These are phyloP conservation scores for Saccharomycopsis javanensis DNA, from an alignment of 805 yeast genomes.

Conservation along the genomic window DNA sequence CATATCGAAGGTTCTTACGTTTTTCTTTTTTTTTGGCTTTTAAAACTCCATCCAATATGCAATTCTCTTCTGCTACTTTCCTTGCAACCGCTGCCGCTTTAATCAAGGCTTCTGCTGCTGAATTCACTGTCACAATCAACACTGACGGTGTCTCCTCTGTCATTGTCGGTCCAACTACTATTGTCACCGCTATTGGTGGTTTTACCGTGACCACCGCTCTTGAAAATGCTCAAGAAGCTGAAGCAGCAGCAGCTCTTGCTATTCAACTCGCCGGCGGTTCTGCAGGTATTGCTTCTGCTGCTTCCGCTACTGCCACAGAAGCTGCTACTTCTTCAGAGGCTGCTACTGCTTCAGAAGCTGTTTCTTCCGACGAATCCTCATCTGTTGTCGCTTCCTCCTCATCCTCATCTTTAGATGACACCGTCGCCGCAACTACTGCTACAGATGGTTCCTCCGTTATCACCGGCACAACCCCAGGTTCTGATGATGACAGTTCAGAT, in stretches of 20 bases:
- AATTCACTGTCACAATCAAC: not conserved
- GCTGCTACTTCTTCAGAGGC: not conserved
- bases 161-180: not conserved
- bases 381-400: not conserved
- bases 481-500: not conserved
- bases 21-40: not conserved
- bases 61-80: not conserved
- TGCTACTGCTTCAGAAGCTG: not conserved
- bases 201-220: not conserved
- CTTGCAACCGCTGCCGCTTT: not conserved
- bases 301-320: not conserved
- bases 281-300: not conserved
- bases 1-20: not conserved
- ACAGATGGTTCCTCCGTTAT: not conserved
- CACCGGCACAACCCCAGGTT: not conserved
- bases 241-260: not conserved
- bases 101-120: not conserved
- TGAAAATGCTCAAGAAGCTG: not conserved
- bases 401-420: not conserved
- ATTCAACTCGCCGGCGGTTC: not conserved
- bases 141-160: not conserved
- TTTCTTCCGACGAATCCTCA: not conserved
- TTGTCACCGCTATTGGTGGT: not conserved
- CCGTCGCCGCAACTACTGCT: not conserved
- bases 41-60: not conserved